phyloP scores from a whole-genome alignment of 176 grass and related monocot genomes.

The Thalia dealbata region DNA sequence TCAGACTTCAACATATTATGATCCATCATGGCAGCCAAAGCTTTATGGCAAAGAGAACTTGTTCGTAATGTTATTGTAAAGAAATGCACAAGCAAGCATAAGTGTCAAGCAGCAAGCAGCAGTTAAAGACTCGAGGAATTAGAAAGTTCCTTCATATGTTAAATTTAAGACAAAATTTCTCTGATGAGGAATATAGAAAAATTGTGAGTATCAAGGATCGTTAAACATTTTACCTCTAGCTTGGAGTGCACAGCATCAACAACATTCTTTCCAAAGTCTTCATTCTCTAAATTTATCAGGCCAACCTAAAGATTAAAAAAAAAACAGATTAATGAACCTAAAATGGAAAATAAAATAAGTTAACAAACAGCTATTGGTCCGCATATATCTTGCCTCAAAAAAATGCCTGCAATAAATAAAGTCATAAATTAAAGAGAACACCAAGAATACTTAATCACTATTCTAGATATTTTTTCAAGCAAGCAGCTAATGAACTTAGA shows the following conservation, averaged over 20 bases:
- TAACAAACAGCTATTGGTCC: constrained; percentile 9
- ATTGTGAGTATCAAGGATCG: background rate
- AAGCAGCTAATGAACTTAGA: too few relatives aligned
- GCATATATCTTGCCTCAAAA: background rate
- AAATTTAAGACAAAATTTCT: too few relatives aligned
- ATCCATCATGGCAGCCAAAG: background rate
- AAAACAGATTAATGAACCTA: constrained; percentile 14
- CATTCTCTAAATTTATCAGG: constrained; percentile 95
- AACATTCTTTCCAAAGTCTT: constrained; percentile 67
- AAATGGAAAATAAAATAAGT: constrained; percentile 18
- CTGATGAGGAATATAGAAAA: background rate
- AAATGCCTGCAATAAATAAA: background rate
- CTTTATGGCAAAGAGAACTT: background rate
- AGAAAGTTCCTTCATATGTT: too few relatives aligned
- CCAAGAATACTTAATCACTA: too few relatives aligned
- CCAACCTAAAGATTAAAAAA: constrained; percentile 49
- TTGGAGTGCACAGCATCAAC: constrained; percentile 52
- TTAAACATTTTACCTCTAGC: constrained; percentile 39
- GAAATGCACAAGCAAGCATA: background rate
- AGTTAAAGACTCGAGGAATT: background rate
- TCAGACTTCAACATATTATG: background rate
- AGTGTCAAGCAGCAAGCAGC: background rate
- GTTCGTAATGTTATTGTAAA: background rate
- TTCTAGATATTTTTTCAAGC: too few relatives aligned
- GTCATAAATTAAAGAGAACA: background rate